Conservation (phyloP, 2,329 filamentous ascomycete genomes). For the Fonsecaea multimorphosa region DNA sequence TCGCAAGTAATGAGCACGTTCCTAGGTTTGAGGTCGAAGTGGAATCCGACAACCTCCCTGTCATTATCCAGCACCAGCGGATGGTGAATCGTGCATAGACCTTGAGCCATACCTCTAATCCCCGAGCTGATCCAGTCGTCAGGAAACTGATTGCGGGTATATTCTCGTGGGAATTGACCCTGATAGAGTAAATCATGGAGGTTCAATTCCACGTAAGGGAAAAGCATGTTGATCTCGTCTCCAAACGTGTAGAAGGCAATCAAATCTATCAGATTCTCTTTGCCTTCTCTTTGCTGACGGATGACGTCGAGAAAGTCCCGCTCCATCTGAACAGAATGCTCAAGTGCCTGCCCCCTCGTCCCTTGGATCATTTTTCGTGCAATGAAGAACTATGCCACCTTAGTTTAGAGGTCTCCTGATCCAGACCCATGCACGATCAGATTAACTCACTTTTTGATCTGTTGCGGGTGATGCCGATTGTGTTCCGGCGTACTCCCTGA, state of each 20-base stretch:
- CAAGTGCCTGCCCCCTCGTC: not conserved
- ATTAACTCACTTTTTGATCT: conserved; percentile 8
- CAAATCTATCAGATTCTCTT: conserved; percentile 10
- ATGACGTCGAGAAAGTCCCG: conserved; percentile 12
- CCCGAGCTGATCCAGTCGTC: conserved; percentile 9
- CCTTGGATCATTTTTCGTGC: conserved; percentile 12
- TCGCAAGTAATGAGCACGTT: conserved; percentile 9
- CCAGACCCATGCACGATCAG: not conserved
- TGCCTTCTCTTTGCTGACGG: conserved; percentile 2
- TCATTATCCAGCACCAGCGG: not conserved
- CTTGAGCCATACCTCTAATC: conserved; percentile 9
- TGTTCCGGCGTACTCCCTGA: not conserved
- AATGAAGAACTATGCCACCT: conserved; percentile 1
- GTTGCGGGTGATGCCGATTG: not conserved
- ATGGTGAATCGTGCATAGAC: conserved; percentile 8
- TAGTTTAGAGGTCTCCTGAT: not conserved
- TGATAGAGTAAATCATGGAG: conserved; percentile 11
- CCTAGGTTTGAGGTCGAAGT: conserved; percentile 9
- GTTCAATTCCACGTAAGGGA: conserved; percentile 5
- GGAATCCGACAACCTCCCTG: not conserved
- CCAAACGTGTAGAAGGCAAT: conserved; percentile 12
- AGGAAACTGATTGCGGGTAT: not conserved
- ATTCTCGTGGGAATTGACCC: not conserved
- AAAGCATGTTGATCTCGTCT: conserved; percentile 9
- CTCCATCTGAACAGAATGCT: conserved; percentile 8